Percentiles rank a stretch among this genome's conserved stretches.
These are phyloP conservation scores for Fusarium redolens DNA, from an alignment of 2,329 filamentous ascomycete genomes.

Conservation along the genomic window DNA sequence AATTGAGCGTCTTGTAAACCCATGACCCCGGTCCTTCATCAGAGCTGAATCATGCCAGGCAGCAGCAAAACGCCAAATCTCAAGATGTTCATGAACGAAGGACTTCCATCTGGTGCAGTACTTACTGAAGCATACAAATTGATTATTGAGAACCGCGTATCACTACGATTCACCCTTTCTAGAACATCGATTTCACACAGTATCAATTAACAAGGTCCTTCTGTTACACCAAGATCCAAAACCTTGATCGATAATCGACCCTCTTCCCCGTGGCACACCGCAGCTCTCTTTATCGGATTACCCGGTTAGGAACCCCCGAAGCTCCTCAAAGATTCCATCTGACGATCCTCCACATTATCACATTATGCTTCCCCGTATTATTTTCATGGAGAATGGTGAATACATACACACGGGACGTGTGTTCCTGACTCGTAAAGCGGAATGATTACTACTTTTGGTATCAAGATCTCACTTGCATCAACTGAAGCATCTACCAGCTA, in stretches of 20 bases:
- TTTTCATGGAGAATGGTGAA: not conserved
- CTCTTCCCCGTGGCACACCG: constrained; percentile 10
- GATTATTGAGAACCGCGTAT: not conserved
- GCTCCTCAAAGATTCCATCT: not conserved
- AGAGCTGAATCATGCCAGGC: constrained; percentile 20
- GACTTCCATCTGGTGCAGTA: not conserved
- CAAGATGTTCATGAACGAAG: not conserved
- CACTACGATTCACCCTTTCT: not conserved
- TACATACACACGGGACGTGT: not conserved
- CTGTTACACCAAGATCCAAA: not conserved
- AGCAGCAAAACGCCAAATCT: constrained; percentile 28
- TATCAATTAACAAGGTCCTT: not conserved
- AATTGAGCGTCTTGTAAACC: not conserved
- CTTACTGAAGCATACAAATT: not conserved
- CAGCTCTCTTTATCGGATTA: constrained; percentile 20
- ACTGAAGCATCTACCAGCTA: not conserved
- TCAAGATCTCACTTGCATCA: not conserved
- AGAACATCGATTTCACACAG: not conserved
- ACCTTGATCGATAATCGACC: not conserved
- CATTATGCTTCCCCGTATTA: not conserved
- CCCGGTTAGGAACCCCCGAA: constrained; percentile 33
- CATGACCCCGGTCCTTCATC: not conserved
- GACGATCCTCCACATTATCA: constrained; percentile 29
- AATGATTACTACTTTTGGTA: not conserved
- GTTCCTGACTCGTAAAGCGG: not conserved